Percentiles rank a stretch among this genome's conserved stretches.
Evolutionary conservation across 2,329 filamentous ascomycete genomes (phyloP).

Genomic region (Fusarium ramigenum): DNA sequence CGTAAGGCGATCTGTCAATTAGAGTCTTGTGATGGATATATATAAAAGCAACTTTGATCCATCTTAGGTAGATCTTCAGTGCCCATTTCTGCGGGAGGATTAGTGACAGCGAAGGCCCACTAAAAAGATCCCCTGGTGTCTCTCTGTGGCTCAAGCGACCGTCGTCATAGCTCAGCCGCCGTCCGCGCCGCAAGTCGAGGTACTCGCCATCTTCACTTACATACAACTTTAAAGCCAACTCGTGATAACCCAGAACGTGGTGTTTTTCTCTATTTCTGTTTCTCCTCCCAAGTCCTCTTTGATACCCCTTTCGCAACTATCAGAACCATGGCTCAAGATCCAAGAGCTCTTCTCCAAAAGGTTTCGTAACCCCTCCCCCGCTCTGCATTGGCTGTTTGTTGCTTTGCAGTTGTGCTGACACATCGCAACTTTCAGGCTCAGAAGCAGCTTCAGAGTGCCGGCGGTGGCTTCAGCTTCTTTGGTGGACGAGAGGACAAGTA

Average conservation of each 20-base stretch:
- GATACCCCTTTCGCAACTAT: constrained; percentile 17
- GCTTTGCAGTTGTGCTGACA: constrained; percentile 14
- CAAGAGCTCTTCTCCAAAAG: constrained; percentile 81
- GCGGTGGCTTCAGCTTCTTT: constrained; percentile 88
- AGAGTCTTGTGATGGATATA: not conserved
- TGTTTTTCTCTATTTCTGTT: constrained; percentile 2
- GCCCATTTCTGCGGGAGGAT: not conserved
- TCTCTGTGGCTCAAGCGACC: constrained; percentile 37
- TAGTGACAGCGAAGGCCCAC: constrained; percentile 9
- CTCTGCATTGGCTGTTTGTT: constrained; percentile 16
- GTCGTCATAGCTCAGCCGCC: constrained; percentile 42
- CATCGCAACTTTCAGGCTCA: constrained; percentile 72
- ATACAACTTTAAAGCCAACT: constrained; percentile 19
- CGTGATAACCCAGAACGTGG: constrained; percentile 29
- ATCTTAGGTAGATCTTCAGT: constrained; percentile 15
- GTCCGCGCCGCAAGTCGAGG: constrained; percentile 20
- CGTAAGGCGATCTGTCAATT: not conserved
- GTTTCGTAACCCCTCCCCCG: constrained; percentile 53
- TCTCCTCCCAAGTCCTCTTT: not conserved
- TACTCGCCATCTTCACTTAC: constrained; percentile 27
- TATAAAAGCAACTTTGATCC: not conserved
- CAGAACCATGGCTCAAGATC: constrained; percentile 75
- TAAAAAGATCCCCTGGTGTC: not conserved
- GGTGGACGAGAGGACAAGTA: constrained; percentile 88
- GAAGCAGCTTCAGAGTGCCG: constrained; percentile 78